Base-by-base conservation (phyloP, 805 yeast species). In the Nakazawaea ambrosiae region DNA sequence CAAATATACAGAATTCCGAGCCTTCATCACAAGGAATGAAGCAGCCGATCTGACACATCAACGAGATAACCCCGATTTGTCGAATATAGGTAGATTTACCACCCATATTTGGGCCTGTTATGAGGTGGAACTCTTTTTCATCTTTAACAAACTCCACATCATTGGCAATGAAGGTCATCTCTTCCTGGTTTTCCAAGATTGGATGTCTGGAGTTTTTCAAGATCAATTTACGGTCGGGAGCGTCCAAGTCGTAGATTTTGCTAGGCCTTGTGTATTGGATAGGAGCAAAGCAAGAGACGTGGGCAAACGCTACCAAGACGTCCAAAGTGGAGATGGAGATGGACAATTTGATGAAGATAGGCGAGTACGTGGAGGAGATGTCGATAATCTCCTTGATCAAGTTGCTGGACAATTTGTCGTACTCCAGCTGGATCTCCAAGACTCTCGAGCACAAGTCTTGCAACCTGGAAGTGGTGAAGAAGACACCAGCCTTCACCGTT, bases 51-150 rank as follows among this genome's bases (percentile, higher is more conserved):
- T 89, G 97, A 20, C 86, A 84, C 84, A 89, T 70, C 33, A 89
- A 61, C 2, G 92, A 80, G 39, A 88, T 81, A 1, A 83, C 92
- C 10, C 96, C 97, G 33, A 85, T 68, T 50, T 89, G 95, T 45
- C 96, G 70, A 34, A 89, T 87, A 55, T 84, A 89, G 0, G 97
- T 89, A 0, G 96, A 87, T 57, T 89, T 89, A 54, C 97, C 97
- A 44, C 97, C 97, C 97, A 89, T 89, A 55, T 89, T 89, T 26
- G 97, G 97, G 24, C 97, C 97, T 0, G 97, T 89, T 19, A 92
- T 86, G 16, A 92, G 82, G 6, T 77, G 66, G 50, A 92, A 90
- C 41, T 85, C 88, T 11, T 75, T 65, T 4, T 58, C 55, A 12
- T 66, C 72, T 33, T 75, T 74, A 11, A 67, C 62, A 39, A 92